phyloP scores from a whole-genome alignment of 441 rosid species.

The Viola pubescens region DNA sequence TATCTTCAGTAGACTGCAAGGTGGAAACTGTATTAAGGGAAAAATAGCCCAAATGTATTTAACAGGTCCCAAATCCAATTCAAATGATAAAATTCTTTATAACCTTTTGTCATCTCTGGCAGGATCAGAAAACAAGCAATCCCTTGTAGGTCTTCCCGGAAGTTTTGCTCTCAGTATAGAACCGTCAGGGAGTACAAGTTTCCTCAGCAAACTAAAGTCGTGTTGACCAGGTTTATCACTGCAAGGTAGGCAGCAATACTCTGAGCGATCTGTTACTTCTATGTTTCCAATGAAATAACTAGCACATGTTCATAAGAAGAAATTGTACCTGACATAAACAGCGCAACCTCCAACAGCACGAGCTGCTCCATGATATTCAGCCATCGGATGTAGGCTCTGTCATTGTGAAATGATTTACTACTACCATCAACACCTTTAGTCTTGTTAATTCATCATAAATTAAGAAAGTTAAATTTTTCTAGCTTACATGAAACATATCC shows the following conservation, averaged over 20 bases:
- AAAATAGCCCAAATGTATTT: not conserved
- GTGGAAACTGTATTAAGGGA: slow-evolving; percentile 5
- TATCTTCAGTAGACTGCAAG: slow-evolving; percentile 59
- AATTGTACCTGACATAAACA: too few species aligned
- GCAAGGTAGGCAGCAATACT: slow-evolving; percentile 3
- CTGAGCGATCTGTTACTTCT: too few species aligned
- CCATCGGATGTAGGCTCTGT: slow-evolving; percentile 62
- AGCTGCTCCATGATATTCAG: slow-evolving; percentile 64
- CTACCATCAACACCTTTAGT: not conserved
- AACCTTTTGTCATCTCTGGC: slow-evolving; percentile 51
- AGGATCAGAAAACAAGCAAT: slow-evolving; percentile 53
- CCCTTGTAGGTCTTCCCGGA: slow-evolving; percentile 57
- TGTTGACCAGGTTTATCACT: slow-evolving; percentile 63
- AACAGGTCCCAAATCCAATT: not conserved
- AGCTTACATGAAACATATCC: slow-evolving; percentile 66
- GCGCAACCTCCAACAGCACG: slow-evolving; percentile 55
- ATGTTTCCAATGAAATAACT: too few species aligned
- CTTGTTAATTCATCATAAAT: not conserved
- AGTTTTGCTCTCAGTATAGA: slow-evolving; percentile 55
- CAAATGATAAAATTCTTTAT: not conserved
- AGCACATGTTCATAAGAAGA: too few species aligned
- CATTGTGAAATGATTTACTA: slow-evolving; percentile 5
- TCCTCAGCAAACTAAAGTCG: slow-evolving; percentile 46
- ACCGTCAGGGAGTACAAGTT: slow-evolving; percentile 59
- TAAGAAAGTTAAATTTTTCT: not conserved